Evolutionary conservation across 345 rosid species (phyloP), one percentile per base, ranked within the genome.

Genomic region (Diplotaxis tenuifolia): DNA sequence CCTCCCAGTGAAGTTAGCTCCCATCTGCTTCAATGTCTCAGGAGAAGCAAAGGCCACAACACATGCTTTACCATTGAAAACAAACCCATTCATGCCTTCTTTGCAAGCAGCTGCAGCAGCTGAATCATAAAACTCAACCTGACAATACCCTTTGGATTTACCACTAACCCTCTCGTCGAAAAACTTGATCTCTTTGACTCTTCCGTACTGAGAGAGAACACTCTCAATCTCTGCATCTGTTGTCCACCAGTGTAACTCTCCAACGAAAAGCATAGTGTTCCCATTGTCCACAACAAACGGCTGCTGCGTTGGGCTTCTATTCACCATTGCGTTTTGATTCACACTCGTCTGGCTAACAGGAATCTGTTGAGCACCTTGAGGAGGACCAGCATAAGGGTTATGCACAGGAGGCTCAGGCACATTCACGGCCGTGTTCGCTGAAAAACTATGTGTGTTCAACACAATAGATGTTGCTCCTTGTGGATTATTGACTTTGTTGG

Each of bases 171-270:
- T 87, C 80, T 90, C 96, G 47, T 90, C 96, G 67, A 85, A 90
- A 75, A 90, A 90, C 82, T 90, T 90, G 38, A 90, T 82, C 82
- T 90, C 94, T 80, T 90, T 90, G 15, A 87, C 88, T 72, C 84
- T 86, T 63, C 96, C 96, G 76, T 85, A 90, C 66, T 86, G 94
- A 74, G 87, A 80, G 59, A 84, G 86, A 60, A 82, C 80, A 63
- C 83, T 76, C 78, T 90, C 96, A 70, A 90, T 80, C 79, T 90
- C 96, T 7, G 88, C 92, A 84, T 90, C 96, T 18, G 94, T 90
- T 8, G 96, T 90, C 96, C 96, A 90, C 96, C 96, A 90, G 71
- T 90, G 94, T 47, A 90, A 78, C 74, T 88, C 96, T 28, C 92
- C 94, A 6, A 90, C 96, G 73, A 82, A 86, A 65, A 90, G 74